Evolutionary conservation across 2,329 filamentous ascomycete species (phyloP), one percentile per base, ranked within the genome.

Genomic region (Colletotrichum orbiculare): DNA sequence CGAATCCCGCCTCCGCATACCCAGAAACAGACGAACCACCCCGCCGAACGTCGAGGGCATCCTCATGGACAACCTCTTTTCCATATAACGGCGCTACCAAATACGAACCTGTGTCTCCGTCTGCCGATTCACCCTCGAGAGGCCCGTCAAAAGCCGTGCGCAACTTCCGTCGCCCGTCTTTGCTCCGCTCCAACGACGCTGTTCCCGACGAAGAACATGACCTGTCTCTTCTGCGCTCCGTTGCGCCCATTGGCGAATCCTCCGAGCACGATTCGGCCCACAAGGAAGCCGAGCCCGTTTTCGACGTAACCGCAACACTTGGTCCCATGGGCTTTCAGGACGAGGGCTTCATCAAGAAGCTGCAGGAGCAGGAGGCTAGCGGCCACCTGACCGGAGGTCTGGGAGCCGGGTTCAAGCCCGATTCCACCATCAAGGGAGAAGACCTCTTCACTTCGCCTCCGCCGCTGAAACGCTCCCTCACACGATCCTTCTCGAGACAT

Each of bases 301-400:
- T 85, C 61, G 83, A 87, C 66, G 65, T 86, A 13, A 80, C 79
- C 8, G 79, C 79, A 41, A 78, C 78, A 6, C 73, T 83, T 6
- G 82, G 84, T 0, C 84, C 83, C 2, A 74, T 78, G 66, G 78
- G 77, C 3, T 68, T 74, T 2, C 60, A 83, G 46, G 81, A 84
- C 54, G 73, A 78, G 7, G 78, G 73, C 6, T 85, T 85, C 54
- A 66, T 83, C 45, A 78, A 73, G 65, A 76, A 75, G 2, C 69
- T 85, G 12, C 83, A 85, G 69, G 76, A 80, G 45, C 81, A 86
- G 66, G 87, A 89, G 70, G 82, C 85, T 2, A 79, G 75, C 8
- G 87, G 86, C 2, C 79, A 77, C 41, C 74, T 89, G 34, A 89
- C 86, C 0, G 85, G 86, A n/a, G 87, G 87, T 0, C 70, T 89